Conservation (phyloP, 2,329 filamentous ascomycete genomes). For the Alternaria viburni region DNA sequence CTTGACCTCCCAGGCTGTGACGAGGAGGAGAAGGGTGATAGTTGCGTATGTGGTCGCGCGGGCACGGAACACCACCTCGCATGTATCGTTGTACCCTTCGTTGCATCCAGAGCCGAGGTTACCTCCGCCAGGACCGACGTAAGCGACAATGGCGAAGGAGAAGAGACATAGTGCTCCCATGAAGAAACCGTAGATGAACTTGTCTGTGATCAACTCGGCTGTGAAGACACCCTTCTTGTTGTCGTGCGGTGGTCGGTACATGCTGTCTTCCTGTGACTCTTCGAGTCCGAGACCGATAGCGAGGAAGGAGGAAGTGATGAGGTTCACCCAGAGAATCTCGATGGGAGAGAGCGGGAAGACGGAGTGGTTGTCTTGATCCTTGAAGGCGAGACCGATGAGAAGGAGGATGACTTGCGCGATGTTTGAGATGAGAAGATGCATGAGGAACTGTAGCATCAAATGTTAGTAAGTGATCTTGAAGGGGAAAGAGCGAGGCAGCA, state of each 20-base stretch:
- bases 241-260: slow-evolving; percentile 54
- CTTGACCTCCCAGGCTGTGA: slow-evolving; percentile 58
- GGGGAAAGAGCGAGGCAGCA: background rate
- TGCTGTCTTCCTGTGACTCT: slow-evolving; percentile 54
- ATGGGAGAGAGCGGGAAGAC: slow-evolving; percentile 56
- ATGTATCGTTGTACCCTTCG: slow-evolving; percentile 51
- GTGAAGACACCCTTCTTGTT: slow-evolving; percentile 54
- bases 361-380: slow-evolving; percentile 52
- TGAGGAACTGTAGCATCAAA: slow-evolving; percentile 44
- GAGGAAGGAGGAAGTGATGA: slow-evolving; percentile 56
- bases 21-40: slow-evolving; percentile 53
- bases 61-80: slow-evolving; percentile 53
- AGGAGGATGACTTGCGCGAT: slow-evolving; percentile 57
- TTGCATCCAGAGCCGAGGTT: slow-evolving; percentile 54
- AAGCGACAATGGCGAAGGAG: slow-evolving; percentile 54
- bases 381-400: slow-evolving; percentile 55
- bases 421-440: slow-evolving; percentile 57
- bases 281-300: slow-evolving; percentile 56
- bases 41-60: slow-evolving; percentile 54
- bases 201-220: slow-evolving; percentile 55
- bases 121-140: slow-evolving; percentile 50
- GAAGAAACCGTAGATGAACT: slow-evolving; percentile 56
- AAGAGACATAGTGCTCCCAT: slow-evolving; percentile 54
- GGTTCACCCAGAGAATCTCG: slow-evolving; percentile 57
- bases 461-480: background rate